Evolutionary conservation across 176 grass and related monocot genomes (phyloP), one percentile per base, ranked within the genome.

Genomic region (Pharus latifolius): DNA sequence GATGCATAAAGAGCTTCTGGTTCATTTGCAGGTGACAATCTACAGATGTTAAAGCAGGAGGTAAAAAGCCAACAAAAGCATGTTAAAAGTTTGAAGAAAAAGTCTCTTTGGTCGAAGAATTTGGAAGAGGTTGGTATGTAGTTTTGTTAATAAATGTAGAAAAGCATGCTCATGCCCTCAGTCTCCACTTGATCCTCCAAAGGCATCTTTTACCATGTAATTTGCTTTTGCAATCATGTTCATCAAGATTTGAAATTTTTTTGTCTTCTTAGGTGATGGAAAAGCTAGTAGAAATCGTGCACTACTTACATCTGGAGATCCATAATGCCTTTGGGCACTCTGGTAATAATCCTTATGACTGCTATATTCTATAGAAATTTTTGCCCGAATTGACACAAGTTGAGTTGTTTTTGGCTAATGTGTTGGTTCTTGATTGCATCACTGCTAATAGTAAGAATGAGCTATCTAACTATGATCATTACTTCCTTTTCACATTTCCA

Each of bases 261-360:
- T 57, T 47, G 78, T 69, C 43, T 55, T 78, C 54, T 22, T 80
- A 98, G 94, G 95, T 99, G 28, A 90, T 99, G 81, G 95, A 88
- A 68, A 99, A 99, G 43, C 87, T 99, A 60, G 90, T 99, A 35
- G 90, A 99, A 40, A 90, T 91, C 77, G 95, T 99, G 44, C 90
- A 99, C 71, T 94, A 88, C 69, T 90, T 99, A 65, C 89, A 94
- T 88, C 76, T 94, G 78, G 84, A 94, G 76, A 99, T 99, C 46
- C 75, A 85, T 59, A 76, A 73, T 62, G 67, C 84, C 56, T 94
- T 99, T 81, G 87, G 90, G 40, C 63, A 37, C 47, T 63, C 87
- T 88, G 90, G 95, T 99, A 91, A 54, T 74, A 75, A 74, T 74
- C 23, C 80, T 78, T 78, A 43, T 24, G 44, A 69, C 55, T 56